Percentiles rank a stretch among this genome's conserved stretches.
Evolutionary conservation across 495 filamentous ascomycete genomes (phyloP).

Genomic region (Penicillium psychrofluorescens): DNA sequence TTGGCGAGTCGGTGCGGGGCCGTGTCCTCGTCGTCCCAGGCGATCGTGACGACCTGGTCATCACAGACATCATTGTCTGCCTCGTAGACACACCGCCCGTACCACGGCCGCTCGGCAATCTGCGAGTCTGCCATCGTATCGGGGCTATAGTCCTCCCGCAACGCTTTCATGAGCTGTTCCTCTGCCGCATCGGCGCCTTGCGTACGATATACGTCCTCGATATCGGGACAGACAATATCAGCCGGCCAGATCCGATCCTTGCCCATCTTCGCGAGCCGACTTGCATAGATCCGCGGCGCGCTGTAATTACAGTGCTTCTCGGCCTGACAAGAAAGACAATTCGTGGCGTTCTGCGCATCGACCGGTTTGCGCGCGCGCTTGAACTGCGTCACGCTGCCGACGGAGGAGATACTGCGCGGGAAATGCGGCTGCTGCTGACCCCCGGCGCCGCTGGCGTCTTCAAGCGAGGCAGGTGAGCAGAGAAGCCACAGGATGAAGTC

Average conservation of each 20-base stretch:
- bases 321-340: constrained; percentile 74
- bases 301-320: constrained; percentile 74
- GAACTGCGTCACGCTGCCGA: constrained; percentile 61
- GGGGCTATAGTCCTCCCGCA: constrained; percentile 63
- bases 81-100: constrained; percentile 91
- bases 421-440: constrained; percentile 51
- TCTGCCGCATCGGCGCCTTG: constrained; percentile 17
- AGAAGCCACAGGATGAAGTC: constrained; percentile 84
- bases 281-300: constrained; percentile 69
- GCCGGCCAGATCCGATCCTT: constrained; percentile 59
- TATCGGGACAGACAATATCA: constrained; percentile 81
- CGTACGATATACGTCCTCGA: constrained; percentile 53
- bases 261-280: constrained; percentile 17
- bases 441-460: constrained; percentile 1
- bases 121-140: constrained; percentile 35
- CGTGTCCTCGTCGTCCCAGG: constrained; percentile 54
- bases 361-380: constrained; percentile 62
- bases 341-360: constrained; percentile 68
- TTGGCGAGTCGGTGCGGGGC: constrained; percentile 56
- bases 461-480: constrained; percentile 22
- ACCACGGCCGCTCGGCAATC: constrained; percentile 66
- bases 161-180: constrained; percentile 21
- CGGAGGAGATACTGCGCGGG: constrained; percentile 63
- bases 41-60: constrained; percentile 80
- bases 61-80: constrained; percentile 84